Conservation (phyloP, 1,139 yeast genomes). For the Protomyces lactucae-debilis region DNA sequence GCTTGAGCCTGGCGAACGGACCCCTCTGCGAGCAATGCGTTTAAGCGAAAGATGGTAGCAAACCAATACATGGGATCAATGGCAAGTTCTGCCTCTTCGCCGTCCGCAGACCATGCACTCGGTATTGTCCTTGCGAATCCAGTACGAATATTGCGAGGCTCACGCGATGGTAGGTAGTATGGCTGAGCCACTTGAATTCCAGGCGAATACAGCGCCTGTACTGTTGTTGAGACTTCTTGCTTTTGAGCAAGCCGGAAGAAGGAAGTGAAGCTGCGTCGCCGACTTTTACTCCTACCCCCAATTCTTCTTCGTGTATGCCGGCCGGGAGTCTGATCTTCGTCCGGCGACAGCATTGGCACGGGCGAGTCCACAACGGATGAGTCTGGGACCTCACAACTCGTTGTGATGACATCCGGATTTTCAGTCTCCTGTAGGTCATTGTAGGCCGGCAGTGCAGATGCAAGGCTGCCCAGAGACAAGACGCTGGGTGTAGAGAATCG, state of each 20-base stretch:
- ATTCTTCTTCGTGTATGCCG: not conserved
- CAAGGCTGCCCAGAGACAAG: not conserved
- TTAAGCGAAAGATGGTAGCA: not conserved
- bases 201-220: not conserved
- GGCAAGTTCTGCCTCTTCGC: not conserved
- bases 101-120: not conserved
- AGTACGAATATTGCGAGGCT: not conserved
- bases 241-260: not conserved
- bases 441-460: slow-evolving; percentile 3
- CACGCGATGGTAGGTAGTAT: not conserved
- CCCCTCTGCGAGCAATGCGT: not conserved
- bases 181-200: not conserved
- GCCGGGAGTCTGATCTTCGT: slow-evolving; percentile 4
- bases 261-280: not conserved
- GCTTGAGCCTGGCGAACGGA: not conserved
- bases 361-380: not conserved
- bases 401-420: slow-evolving; percentile 24
- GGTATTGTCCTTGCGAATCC: not conserved
- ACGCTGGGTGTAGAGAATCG: not conserved
- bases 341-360: not conserved
- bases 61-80: not conserved
- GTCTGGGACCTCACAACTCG: slow-evolving; percentile 18
- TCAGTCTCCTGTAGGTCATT: not conserved
- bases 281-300: not conserved
- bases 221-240: not conserved